These are phyloP conservation scores for Aspergillus aculeatinus DNA, from an alignment of 2,329 filamentous ascomycete species.

Conservation along the genomic window DNA sequence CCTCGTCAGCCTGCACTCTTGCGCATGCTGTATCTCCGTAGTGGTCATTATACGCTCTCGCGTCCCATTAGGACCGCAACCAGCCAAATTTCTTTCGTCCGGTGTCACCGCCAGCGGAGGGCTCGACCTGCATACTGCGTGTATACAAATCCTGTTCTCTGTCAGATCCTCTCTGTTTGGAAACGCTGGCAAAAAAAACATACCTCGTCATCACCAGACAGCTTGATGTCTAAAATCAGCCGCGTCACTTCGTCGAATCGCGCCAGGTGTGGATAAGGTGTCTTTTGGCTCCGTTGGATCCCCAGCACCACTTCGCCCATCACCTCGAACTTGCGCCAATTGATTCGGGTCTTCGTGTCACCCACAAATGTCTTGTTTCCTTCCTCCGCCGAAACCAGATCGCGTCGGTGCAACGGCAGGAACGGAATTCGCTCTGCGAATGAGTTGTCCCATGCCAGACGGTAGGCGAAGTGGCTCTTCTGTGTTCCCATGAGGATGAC, in stretches of 20 bases:
- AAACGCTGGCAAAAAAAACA: constrained; percentile 30
- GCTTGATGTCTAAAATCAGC: constrained; percentile 76
- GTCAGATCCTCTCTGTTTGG: constrained; percentile 5
- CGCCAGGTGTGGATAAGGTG: constrained; percentile 71
- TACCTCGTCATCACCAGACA: constrained; percentile 86
- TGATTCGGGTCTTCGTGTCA: constrained; percentile 70
- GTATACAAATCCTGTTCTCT: constrained; percentile 56
- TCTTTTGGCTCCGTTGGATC: constrained; percentile 87
- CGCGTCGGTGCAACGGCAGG: constrained; percentile 82
- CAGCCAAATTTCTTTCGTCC: constrained; percentile 46
- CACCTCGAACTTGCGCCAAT: constrained; percentile 98
- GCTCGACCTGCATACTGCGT: constrained; percentile 57
- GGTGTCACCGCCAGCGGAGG: constrained; percentile 41
- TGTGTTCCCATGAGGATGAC: constrained; percentile 91
- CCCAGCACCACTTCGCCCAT: constrained; percentile 88
- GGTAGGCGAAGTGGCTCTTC: constrained; percentile 90
- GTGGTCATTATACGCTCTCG: constrained; percentile 7
- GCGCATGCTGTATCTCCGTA: constrained; percentile 5
- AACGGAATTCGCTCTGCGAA: constrained; percentile 88
- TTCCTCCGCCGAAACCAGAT: constrained; percentile 88
- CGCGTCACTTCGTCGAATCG: constrained; percentile 70
- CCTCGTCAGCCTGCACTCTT: constrained; percentile 15
- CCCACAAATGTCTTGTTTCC: constrained; percentile 88
- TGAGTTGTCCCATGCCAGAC: constrained; percentile 96
- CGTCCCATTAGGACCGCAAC: constrained; percentile 35